Conservation (phyloP, 371 early-diverging fungal genomes). For the Haplosporangium sp. region DNA sequence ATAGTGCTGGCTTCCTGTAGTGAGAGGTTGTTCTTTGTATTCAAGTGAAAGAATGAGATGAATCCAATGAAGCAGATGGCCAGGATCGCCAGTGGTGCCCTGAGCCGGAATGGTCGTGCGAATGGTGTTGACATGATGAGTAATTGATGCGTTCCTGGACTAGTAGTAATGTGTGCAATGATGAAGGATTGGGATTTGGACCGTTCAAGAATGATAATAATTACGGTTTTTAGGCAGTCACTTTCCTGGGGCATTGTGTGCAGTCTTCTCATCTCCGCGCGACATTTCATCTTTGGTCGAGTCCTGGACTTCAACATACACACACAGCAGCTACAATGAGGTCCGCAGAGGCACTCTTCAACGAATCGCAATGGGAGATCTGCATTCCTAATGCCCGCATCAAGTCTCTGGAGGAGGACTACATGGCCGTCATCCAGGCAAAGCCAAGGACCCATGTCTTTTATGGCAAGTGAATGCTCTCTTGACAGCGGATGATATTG, state of each 20-base stretch:
- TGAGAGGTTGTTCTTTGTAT: slow-evolving; percentile 7
- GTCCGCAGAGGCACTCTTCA: slow-evolving; percentile 46
- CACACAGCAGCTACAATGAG: slow-evolving; percentile 26
- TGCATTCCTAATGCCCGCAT: slow-evolving; percentile 54
- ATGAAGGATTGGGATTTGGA: neutral
- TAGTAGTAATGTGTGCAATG: neutral
- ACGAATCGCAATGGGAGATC: slow-evolving; percentile 55
- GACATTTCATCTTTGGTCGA: too few species aligned
- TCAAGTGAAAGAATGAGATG: slow-evolving; percentile 21
- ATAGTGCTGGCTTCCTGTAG: neutral
- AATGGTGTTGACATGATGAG: neutral
- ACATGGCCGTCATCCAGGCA: slow-evolving; percentile 42
- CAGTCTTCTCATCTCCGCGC: neutral
- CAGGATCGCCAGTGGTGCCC: slow-evolving; percentile 25
- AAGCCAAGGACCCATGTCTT: slow-evolving; percentile 54
- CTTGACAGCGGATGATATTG: neutral
- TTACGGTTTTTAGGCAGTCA: too few species aligned
- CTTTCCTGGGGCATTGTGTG: too few species aligned
- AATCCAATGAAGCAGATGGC: slow-evolving; percentile 40
- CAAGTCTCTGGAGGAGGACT: slow-evolving; percentile 46
- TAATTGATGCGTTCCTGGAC: neutral
- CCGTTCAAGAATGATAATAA: too few species aligned
- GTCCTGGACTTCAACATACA: neutral
- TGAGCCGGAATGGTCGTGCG: slow-evolving; percentile 23
- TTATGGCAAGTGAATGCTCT: slow-evolving; percentile 32